Evolutionary conservation across 1,284 basidiomycete species (phyloP).

Genomic region (Rhodotorula sp.): DNA sequence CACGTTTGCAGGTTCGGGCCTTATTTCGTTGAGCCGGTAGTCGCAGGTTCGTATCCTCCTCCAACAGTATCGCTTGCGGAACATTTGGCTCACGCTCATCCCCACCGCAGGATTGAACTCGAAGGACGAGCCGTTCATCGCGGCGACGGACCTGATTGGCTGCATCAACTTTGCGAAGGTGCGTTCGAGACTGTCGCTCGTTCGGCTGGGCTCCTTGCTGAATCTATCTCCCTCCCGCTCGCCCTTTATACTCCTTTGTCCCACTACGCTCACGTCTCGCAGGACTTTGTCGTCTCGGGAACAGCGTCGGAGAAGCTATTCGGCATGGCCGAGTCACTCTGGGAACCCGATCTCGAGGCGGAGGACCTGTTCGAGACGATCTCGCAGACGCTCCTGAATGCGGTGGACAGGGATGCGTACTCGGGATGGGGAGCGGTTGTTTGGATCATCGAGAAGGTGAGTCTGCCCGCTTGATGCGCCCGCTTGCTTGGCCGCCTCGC

Average conservation of each 20-base stretch:
- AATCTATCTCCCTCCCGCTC: background rate
- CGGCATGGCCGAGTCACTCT: constrained; percentile 96
- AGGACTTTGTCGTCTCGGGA: constrained; percentile 94
- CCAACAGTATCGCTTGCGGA: no score
- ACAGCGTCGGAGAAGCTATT: constrained; percentile 91
- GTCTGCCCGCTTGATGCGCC: background rate
- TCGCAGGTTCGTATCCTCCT: constrained; percentile 64
- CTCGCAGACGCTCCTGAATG: constrained; percentile 91
- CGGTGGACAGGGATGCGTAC: constrained; percentile 92
- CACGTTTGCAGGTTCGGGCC: constrained; percentile 66
- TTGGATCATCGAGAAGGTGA: constrained; percentile 82
- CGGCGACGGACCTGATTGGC: constrained; percentile 92
- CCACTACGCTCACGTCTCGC: background rate
- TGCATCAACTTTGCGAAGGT: constrained; percentile 85
- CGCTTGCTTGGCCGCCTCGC: no score
- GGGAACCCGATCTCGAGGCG: constrained; percentile 94
- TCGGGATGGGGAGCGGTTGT: constrained; percentile 97
- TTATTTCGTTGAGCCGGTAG: constrained; percentile 95
- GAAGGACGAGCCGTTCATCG: constrained; percentile 86
- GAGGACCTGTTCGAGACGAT: constrained; percentile 99
- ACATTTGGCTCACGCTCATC: constrained; percentile 4
- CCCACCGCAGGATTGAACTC: constrained; percentile 57
- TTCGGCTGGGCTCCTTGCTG: background rate
- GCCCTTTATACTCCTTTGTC: no score
- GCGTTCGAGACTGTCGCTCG: constrained; percentile 20